A percentile compares a stretch with the other conserved stretches of the same genome.
phyloP scores from a whole-genome alignment of 2,329 filamentous ascomycete genomes.

The Pseudogymnoascus sp. region DNA sequence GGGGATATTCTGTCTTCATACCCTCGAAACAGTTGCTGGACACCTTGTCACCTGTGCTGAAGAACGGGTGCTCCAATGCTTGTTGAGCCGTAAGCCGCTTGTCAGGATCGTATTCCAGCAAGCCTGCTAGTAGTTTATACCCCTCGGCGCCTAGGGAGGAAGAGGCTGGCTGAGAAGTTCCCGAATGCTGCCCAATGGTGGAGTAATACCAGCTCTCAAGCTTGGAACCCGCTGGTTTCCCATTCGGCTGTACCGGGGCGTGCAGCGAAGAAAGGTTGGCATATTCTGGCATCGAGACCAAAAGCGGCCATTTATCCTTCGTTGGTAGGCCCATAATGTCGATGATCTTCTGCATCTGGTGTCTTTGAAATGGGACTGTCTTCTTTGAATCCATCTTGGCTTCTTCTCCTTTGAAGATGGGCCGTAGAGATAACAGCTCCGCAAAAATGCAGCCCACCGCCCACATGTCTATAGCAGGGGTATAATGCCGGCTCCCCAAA shows the following conservation, averaged over 20 bases:
- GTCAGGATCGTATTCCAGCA: conserved; percentile 89
- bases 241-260: conserved; percentile 36
- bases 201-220: conserved; percentile 77
- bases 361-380: conserved; percentile 91
- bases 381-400: conserved; percentile 99
- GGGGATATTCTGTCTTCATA: conserved; percentile 79
- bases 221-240: conserved; percentile 27
- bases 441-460: conserved; percentile 97
- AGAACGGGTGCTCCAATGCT: conserved; percentile 87
- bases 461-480: conserved; percentile 94
- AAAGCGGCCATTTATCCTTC: conserved; percentile 80
- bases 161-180: conserved; percentile 32
- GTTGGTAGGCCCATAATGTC: conserved; percentile 90
- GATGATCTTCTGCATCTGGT: conserved; percentile 98
- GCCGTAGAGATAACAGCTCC: conserved; percentile 78
- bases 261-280: conserved; percentile 56
- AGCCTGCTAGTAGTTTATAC: conserved; percentile 69
- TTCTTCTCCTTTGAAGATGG: conserved; percentile 98
- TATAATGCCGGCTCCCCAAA: conserved; percentile 90
- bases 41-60: conserved; percentile 61
- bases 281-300: conserved; percentile 83
- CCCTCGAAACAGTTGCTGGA: conserved; percentile 86
- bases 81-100: conserved; percentile 81
- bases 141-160: conserved; percentile 68
- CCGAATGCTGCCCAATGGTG: conserved; percentile 49